Conservation (phyloP, 768 basidiomycete species). For the Gymnopilus junonius region DNA sequence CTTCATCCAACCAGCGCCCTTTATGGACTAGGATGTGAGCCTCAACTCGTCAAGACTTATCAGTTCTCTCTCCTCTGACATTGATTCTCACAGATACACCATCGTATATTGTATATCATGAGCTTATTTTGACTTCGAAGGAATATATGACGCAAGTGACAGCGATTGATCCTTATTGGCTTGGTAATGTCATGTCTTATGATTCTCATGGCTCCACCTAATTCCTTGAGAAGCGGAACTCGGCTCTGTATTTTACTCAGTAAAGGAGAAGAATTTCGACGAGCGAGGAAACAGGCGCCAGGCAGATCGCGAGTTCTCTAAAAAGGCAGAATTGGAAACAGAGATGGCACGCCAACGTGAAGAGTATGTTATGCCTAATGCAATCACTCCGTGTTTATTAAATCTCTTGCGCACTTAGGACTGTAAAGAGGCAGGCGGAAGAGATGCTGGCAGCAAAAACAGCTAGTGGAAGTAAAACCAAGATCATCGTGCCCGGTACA, state of each 20-base stretch:
- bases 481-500: conserved; percentile 81
- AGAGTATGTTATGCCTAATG: conserved; percentile 51
- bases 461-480: conserved; percentile 54
- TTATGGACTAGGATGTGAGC: conserved; percentile 93
- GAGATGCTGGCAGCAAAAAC: conserved; percentile 61
- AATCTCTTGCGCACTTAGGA: conserved; percentile 39
- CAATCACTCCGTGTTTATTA: conserved; percentile 3
- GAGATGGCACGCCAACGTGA: conserved; percentile 88
- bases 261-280: conserved; percentile 97
- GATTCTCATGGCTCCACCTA: background rate
- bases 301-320: conserved; percentile 90
- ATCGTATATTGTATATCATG: conserved; percentile 96
- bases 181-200: conserved; percentile 57
- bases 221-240: conserved; percentile 69
- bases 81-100: conserved; percentile 73
- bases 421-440: conserved; percentile 65
- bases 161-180: conserved; percentile 96
- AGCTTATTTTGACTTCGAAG: conserved; percentile 92
- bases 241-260: conserved; percentile 96
- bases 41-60: background rate
- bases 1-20: conserved; percentile 96
- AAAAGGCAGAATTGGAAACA: conserved; percentile 87
- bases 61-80: conserved; percentile 10
- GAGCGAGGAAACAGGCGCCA: conserved; percentile 77
- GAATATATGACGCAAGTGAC: conserved; percentile 99